Evolutionary conservation across 139 green algal species (phyloP).

Genomic region (Volvox reticuliferus): DNA sequence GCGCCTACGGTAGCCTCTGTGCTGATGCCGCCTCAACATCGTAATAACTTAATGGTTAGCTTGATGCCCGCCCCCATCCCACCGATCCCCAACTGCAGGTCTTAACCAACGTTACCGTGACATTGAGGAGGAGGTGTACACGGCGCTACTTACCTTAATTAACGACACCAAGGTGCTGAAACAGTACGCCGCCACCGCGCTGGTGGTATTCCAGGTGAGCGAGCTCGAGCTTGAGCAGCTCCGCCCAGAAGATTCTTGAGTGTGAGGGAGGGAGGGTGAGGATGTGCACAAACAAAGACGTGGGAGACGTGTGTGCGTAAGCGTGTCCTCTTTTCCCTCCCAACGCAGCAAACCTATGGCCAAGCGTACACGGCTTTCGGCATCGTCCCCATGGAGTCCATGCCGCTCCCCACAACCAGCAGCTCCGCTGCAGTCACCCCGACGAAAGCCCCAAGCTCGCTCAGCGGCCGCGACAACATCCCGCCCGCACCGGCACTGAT

Average conservation of each 20-base stretch:
- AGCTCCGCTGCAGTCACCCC: neutral
- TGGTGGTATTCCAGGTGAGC: conserved; percentile 57
- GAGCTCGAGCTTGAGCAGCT: too few relatives aligned
- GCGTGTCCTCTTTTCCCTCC: neutral
- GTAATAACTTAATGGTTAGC: too few relatives aligned
- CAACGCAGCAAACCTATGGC: conserved; percentile 15
- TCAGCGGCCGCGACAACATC: too few relatives aligned
- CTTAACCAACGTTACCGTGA: conserved; percentile 48
- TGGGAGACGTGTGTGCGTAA: too few relatives aligned
- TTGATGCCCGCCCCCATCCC: too few relatives aligned
- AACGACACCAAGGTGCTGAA: conserved; percentile 57
- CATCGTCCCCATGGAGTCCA: neutral
- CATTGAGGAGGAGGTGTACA: conserved; percentile 57
- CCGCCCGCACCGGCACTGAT: too few relatives aligned
- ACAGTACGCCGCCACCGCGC: conserved; percentile 51
- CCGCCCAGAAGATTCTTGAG: too few relatives aligned
- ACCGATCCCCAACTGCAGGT: conserved; percentile 23
- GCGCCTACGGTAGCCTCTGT: too few relatives aligned
- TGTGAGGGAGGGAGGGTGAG: too few relatives aligned
- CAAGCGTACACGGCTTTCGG: conserved; percentile 27
- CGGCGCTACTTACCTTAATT: conserved; percentile 56
- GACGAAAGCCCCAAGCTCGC: too few relatives aligned
- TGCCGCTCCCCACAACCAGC: neutral
- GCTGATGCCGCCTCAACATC: too few relatives aligned
- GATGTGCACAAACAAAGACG: too few relatives aligned